Percentiles rank a stretch among this genome's conserved stretches.
Evolutionary conservation across 2,329 filamentous ascomycete genomes (phyloP).

Genomic region (Trichophyton schoenleinii): DNA sequence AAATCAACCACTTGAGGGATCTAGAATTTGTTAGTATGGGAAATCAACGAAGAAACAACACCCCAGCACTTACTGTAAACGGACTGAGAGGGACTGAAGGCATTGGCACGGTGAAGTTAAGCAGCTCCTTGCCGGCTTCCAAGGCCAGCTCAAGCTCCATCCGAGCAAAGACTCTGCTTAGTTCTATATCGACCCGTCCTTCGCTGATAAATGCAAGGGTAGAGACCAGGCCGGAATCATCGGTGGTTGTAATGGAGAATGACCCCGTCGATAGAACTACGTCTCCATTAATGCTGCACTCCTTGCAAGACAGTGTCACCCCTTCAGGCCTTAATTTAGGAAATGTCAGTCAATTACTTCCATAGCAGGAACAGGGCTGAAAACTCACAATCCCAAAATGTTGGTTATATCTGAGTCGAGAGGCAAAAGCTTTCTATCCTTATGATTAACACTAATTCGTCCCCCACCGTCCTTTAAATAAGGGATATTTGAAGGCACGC

Average conservation of each 20-base stretch:
- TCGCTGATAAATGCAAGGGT: constrained; percentile 14
- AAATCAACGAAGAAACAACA: not conserved
- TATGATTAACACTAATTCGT: not conserved
- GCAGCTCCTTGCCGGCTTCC: constrained; percentile 6
- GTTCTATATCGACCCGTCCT: constrained; percentile 13
- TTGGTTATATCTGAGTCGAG: not conserved
- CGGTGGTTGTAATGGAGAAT: constrained; percentile 10
- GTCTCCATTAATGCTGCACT: constrained; percentile 14
- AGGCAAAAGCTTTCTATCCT: not conserved
- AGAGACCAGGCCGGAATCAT: constrained; percentile 6
- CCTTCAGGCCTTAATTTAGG: constrained; percentile 12
- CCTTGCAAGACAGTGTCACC: constrained; percentile 14
- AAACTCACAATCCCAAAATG: not conserved
- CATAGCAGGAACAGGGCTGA: not conserved
- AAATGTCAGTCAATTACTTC: not conserved
- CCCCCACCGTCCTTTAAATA: not conserved
- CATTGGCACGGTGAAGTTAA: constrained; percentile 13
- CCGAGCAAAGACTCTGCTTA: constrained; percentile 13
- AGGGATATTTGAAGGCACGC: not conserved
- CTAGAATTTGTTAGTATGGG: constrained; percentile 6
- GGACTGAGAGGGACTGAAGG: constrained; percentile 15
- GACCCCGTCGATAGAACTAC: constrained; percentile 14
- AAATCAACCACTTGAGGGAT: constrained; percentile 16
- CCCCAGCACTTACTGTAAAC: constrained; percentile 12
- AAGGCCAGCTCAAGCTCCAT: constrained; percentile 15